Evolutionary conservation across 306 rosid genomes (phyloP), one percentile per base, ranked within the genome.

Genomic region (Quercus aquifolioides): DNA sequence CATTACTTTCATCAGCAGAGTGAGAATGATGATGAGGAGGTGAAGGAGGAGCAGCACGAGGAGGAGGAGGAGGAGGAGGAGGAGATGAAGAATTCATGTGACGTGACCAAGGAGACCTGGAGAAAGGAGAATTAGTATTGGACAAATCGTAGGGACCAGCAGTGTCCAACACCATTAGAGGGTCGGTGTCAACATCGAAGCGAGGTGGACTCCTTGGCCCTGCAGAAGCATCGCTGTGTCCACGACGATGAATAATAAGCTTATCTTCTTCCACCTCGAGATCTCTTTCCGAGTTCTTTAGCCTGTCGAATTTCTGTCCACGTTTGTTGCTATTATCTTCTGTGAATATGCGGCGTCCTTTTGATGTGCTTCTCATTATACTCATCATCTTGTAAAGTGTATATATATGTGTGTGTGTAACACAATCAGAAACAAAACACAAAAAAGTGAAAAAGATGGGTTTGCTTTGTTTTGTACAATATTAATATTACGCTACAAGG

Each of bases 61-160:
- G 80, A 35, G 55, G 55, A n/a, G 74, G 46, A 41, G 30, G 80
- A 35, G 55, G 55, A n/a, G 74, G 38, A 6, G 3, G 30, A 6
- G 73, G 57, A 43, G 59, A 14, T 4, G 55, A 30, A 20, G 1
- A 18, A 20, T 28, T 43, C 72, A 85, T 15, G 75, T 90, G 91
- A 46, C 87, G 5, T n/a, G 98, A 89, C 97, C 97, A 94, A 1
- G 97, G 99, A 10, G 99, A 94, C 55, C 83, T 90, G 11, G 90
- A 21, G 58, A 86, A 74, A 5, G 97, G 96, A 8, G 97, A 90
- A 1, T n/a, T 41, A 15, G 76, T 21, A 6, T 77, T 10, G 8
- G 84, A 84, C 5, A 80, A 4, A 0, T 83, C 81, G 14, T 74
- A 70, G 3, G 80, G 38, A 2, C 25, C 20, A 68, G 74, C 23